Conservation (phyloP, 208 protist genomes). For the Crithidia sp. region DNA sequence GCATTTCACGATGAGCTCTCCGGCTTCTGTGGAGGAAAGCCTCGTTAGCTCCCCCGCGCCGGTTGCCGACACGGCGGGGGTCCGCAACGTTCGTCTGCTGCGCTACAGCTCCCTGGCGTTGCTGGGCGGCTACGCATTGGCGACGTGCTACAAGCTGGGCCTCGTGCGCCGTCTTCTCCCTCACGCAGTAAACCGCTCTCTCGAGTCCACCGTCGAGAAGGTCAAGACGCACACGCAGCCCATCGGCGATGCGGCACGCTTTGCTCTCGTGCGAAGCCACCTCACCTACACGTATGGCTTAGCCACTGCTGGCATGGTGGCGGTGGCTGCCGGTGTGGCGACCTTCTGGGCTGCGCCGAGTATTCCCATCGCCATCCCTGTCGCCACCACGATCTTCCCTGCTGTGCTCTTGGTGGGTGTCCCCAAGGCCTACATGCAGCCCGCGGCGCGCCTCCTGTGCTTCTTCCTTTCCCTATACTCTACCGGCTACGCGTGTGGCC, state of each 20-base stretch:
- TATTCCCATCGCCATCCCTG: slow-evolving; percentile 60
- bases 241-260: slow-evolving; percentile 53
- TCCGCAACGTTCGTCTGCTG: slow-evolving; percentile 23
- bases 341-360: slow-evolving; percentile 51
- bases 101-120: slow-evolving; percentile 56
- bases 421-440: slow-evolving; percentile 47
- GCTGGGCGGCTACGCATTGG: slow-evolving; percentile 64
- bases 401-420: slow-evolving; percentile 50
- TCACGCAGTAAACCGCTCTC: neutral
- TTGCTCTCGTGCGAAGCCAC: slow-evolving; percentile 51
- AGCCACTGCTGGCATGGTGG: slow-evolving; percentile 57
- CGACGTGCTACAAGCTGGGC: slow-evolving; percentile 63
- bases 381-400: slow-evolving; percentile 53
- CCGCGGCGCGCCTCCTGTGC: slow-evolving; percentile 38
- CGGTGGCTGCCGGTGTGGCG: slow-evolving; percentile 43
- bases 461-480: slow-evolving; percentile 52
- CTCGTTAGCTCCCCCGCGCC: neutral
- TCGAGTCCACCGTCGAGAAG: slow-evolving; percentile 56
- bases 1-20: no score
- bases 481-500: slow-evolving; percentile 75
- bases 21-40: neutral
- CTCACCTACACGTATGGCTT: slow-evolving; percentile 58
- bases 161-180: slow-evolving; percentile 51
- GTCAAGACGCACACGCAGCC: slow-evolving; percentile 70
- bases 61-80: neutral